Evolutionary conservation across 2,329 filamentous ascomycete species (phyloP), one percentile per base, ranked within the genome.

Genomic region (Colletotrichum lentis): DNA sequence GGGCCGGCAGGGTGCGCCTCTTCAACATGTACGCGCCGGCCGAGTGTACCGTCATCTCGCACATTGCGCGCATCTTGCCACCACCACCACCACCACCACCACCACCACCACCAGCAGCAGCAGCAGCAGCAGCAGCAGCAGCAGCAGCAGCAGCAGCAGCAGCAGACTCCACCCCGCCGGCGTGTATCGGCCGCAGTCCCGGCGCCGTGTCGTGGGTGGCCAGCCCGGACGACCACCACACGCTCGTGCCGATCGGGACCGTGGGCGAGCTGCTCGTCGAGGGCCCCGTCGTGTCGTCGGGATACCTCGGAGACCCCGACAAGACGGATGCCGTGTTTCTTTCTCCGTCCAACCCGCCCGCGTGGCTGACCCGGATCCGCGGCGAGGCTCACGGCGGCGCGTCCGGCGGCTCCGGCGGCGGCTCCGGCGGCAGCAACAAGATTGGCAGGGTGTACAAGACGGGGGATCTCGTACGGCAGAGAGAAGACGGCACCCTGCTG

Each of bases 201-300:
- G 47, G 47, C 11, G 27, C 24, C 24, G 20, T 20, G 31, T 22
- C 27, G 20, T 55, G 53, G 53, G 18, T 55, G 12, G 53, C 37
- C 16, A 20, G 37, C 39, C 53, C 27, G 5, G 5, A 55, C 14
- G 37, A 20, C 14, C 18, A 11, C 22, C 31, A 20, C 39, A 20
- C 14, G 10, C n/a, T 55, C 37, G n/a, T 55, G 31, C 53, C 31
- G n/a, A 55, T 55, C 11, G 53, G 53, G 20, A 14, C 31, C 53
- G 24, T 55, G 10, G 77, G 77, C 2, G 79, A 81, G 62, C 71
- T 81, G 16, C 69, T 78, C 3, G 64, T 83, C 22, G 79, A 79
- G 65, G 81, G 82, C 0, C 84, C 84, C 0, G 78, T 81, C 2
- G 79, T 87, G 11, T 83, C 81, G 16, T 76, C 79, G 50, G 83